A percentile compares a stretch with the other conserved stretches of the same genome.
Conservation (phyloP, 495 filamentous ascomycete genomes). For the Penicillium bialowiezense region DNA sequence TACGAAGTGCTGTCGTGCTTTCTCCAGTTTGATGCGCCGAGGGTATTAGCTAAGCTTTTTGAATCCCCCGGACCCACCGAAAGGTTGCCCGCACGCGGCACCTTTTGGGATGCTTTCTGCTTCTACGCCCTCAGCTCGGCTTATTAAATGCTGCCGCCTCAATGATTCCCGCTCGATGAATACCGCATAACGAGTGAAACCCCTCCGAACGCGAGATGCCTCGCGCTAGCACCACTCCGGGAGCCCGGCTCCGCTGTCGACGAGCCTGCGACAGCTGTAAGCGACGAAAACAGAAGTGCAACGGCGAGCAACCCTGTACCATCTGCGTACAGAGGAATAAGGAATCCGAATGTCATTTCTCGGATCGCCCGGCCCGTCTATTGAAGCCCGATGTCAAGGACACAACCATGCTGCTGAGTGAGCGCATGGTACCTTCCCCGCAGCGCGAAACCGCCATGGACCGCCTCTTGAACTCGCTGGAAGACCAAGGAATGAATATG, state of each 20-base stretch:
- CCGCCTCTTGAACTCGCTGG: slow-evolving; percentile 36
- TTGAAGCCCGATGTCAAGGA: slow-evolving; percentile 34
- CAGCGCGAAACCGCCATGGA: slow-evolving; percentile 43
- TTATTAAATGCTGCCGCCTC: no score
- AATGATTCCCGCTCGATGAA: neutral
- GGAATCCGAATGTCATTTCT: slow-evolving; percentile 44
- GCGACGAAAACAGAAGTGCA: slow-evolving; percentile 77
- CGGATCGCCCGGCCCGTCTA: slow-evolving; percentile 39
- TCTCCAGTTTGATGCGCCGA: no score
- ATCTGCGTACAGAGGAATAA: slow-evolving; percentile 61
- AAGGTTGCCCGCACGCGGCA: no score
- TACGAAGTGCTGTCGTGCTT: no score
- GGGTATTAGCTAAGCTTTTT: no score
- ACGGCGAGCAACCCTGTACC: slow-evolving; percentile 66
- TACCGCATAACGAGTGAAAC: neutral
- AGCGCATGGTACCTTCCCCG: slow-evolving; percentile 30
- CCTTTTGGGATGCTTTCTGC: no score
- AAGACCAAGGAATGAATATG: slow-evolving; percentile 33
- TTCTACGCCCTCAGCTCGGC: no score
- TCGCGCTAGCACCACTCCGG: slow-evolving; percentile 32
- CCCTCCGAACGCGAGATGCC: slow-evolving; percentile 26
- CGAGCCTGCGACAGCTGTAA: slow-evolving; percentile 75
- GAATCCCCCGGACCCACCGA: no score
- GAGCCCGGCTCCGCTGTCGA: slow-evolving; percentile 38
- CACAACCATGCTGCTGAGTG: slow-evolving; percentile 41